Evolutionary conservation across 169 alveolate species (phyloP).

Genomic region (Plasmodium adleri): DNA sequence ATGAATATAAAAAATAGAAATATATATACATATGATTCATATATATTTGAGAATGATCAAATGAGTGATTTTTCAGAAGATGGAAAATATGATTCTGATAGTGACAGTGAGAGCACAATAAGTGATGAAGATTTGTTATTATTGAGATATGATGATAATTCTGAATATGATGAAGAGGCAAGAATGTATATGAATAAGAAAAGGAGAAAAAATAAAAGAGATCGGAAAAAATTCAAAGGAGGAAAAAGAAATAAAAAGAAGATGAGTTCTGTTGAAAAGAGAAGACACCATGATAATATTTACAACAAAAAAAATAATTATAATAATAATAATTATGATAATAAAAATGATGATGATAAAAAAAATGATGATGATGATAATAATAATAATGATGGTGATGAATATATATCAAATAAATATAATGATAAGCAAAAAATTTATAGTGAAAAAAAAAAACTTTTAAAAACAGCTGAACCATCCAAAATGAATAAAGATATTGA

Average conservation of each 20-base stretch:
- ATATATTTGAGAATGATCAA: conserved; percentile 33
- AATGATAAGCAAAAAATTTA: background rate
- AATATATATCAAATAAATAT: too few species aligned
- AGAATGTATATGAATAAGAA: background rate
- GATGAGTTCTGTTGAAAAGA: too few species aligned
- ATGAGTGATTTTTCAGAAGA: conserved; percentile 1
- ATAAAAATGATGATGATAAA: background rate
- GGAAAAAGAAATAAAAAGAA: background rate
- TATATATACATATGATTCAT: conserved; percentile 64
- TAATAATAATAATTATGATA: too few species aligned
- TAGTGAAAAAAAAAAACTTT: background rate
- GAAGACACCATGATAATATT: too few species aligned
- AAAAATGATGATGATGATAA: background rate
- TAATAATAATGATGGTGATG: background rate
- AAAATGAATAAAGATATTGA: conserved; percentile 80
- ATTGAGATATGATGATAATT: conserved; percentile 16
- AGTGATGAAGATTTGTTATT: conserved; percentile 67
- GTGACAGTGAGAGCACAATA: conserved; percentile 20
- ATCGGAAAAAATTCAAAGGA: background rate
- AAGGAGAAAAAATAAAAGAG: conserved; percentile 13
- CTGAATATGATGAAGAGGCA: background rate
- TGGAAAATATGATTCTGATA: background rate
- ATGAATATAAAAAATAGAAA: background rate
- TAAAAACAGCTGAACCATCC: conserved; percentile 49
- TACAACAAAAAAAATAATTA: too few species aligned